These are phyloP conservation scores for Incumbomyces delicatus DNA, from an alignment of 2,329 filamentous ascomycete species.

Conservation along the genomic window DNA sequence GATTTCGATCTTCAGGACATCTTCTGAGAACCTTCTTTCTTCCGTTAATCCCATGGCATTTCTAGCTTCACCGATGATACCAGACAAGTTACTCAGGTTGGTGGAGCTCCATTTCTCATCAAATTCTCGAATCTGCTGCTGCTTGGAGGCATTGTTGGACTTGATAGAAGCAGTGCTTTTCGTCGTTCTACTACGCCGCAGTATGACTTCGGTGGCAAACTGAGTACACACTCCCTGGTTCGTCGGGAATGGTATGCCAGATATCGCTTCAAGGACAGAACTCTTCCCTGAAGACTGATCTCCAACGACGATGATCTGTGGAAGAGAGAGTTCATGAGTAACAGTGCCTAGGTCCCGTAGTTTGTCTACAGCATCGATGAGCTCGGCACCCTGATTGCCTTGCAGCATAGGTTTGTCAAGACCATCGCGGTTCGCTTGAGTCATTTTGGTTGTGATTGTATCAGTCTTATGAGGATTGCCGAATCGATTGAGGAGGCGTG, in stretches of 20 bases:
- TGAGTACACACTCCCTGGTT: conserved; percentile 49
- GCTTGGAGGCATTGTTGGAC: too few species aligned
- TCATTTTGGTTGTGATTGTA: neutral
- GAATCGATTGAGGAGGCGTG: conserved; percentile 22
- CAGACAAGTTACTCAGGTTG: too few species aligned
- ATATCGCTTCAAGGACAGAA: conserved; percentile 56
- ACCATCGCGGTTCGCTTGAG: too few species aligned
- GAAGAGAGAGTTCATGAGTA: conserved; percentile 38
- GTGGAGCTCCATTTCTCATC: too few species aligned
- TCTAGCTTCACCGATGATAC: conserved; percentile 44
- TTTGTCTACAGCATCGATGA: conserved; percentile 43
- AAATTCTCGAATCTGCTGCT: too few species aligned
- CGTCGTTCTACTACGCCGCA: too few species aligned
- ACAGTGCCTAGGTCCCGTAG: conserved; percentile 40
- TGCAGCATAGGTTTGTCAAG: too few species aligned
- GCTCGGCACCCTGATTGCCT: conserved; percentile 11
- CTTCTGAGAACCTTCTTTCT: conserved; percentile 32
- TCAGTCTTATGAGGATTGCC: too few species aligned
- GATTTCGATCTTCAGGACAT: conserved; percentile 51
- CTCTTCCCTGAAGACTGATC: conserved; percentile 54
- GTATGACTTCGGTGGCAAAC: conserved; percentile 51
- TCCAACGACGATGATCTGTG: conserved; percentile 50
- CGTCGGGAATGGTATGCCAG: conserved; percentile 49
- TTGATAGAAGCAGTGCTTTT: too few species aligned
- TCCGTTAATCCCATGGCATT: conserved; percentile 39